Evolutionary conservation across 176 grass and related monocot species (phyloP), one percentile per base, ranked within the genome.

Genomic region (Oryza brachyantha): DNA sequence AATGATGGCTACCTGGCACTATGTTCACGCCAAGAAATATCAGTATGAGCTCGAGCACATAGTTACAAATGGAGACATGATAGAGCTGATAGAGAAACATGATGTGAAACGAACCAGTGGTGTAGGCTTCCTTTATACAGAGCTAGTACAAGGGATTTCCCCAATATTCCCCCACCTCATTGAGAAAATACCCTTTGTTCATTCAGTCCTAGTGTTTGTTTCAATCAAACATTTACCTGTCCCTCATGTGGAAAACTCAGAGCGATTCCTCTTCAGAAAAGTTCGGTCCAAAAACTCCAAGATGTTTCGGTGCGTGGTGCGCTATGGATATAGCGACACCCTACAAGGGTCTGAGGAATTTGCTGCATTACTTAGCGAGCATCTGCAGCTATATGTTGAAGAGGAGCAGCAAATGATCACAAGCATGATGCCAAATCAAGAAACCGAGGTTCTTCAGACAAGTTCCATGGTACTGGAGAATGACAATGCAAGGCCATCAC

Each of bases 1-100:
- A 1, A 54, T 91, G 22, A 91, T 91, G 89, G 66, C 5, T 28
- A 64, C 88, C 34, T 91, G 85, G 89, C 81, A 91, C 35, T 91
- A 88, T 37, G 89, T 85, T 3, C 61, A 91, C 8, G 81, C 74
- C 3, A 85, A 85, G 37, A 91, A 72, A 42, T 91, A 91, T 19
- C 52, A 66, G 81, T 91, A 74, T 8, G 89, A 91, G 32, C 72
- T 88, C 9, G 55, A 60, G 26, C 61, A 88, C 65, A 81, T 66
- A 38, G 66, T 88, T 21, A 36, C 85, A n/a, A 78, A 80, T 31
- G 16, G 81, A 17, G 35, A 73, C 7, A 31, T 85, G 45, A 22
- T 19, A 29, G 65, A 77, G 10, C 24, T 91, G 26, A 63, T 42
- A 12, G 8, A 66, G 16, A 81, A 7, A 2, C 45, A 28, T 17